These are phyloP conservation scores for Penicillium palitans DNA, from an alignment of 2,329 filamentous ascomycete species.

Conservation along the genomic window DNA sequence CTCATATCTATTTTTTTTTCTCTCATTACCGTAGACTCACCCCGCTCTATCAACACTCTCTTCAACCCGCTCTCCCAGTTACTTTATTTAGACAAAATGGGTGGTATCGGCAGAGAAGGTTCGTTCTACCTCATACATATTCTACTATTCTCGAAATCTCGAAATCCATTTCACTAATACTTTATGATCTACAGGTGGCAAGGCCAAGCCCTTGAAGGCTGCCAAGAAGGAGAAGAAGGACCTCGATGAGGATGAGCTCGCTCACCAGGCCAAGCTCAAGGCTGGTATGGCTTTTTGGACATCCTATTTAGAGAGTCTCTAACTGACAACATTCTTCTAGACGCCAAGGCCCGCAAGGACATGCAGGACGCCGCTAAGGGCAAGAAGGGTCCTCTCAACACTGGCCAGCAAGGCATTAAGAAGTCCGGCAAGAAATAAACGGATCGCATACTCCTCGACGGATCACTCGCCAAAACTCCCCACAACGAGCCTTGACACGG, in stretches of 20 bases:
- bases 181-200: slow-evolving; percentile 61
- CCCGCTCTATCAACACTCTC: not conserved
- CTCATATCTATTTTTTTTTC: slow-evolving; percentile 15
- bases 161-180: slow-evolving; percentile 20
- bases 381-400: slow-evolving; percentile 80
- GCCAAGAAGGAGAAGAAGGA: slow-evolving; percentile 83
- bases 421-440: slow-evolving; percentile 94
- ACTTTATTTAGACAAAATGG: slow-evolving; percentile 50
- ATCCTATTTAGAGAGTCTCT: too few relatives aligned
- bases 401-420: slow-evolving; percentile 87
- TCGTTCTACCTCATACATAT: slow-evolving; percentile 20
- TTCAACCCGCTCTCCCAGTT: slow-evolving; percentile 9
- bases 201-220: slow-evolving; percentile 81
- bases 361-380: slow-evolving; percentile 77
- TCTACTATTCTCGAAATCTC: not conserved
- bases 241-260: slow-evolving; percentile 81
- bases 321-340: slow-evolving; percentile 44
- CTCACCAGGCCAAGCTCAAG: slow-evolving; percentile 78
- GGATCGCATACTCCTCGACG: not conserved
- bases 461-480: not conserved
- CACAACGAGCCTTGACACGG: not conserved
- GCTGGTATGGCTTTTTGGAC: slow-evolving; percentile 64
- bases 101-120: slow-evolving; percentile 68
- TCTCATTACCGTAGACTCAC: slow-evolving; percentile 3
- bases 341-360: slow-evolving; percentile 83